Conservation (phyloP, 352 stramenopile species). For the Phytopythium kandeliae region DNA sequence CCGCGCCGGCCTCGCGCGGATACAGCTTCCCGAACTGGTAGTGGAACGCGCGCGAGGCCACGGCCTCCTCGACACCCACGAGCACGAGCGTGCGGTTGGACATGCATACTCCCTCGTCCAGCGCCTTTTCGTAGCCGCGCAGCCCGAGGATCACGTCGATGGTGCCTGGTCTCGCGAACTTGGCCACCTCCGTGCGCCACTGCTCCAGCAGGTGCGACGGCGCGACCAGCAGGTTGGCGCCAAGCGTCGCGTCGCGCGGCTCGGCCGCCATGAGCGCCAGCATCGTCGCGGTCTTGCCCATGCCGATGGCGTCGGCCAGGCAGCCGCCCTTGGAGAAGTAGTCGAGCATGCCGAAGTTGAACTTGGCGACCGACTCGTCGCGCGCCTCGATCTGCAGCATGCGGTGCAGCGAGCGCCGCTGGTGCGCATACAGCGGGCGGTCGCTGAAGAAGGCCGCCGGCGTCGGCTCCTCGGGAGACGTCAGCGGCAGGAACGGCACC, state of each 20-base stretch:
- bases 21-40: conserved; percentile 68
- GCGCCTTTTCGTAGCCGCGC: conserved; percentile 37
- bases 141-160: conserved; percentile 73
- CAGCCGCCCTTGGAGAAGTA: conserved; percentile 70
- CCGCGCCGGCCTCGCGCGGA: conserved; percentile 23
- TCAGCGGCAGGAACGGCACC: conserved; percentile 80
- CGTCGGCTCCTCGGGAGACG: conserved; percentile 53
- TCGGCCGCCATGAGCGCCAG: conserved; percentile 67
- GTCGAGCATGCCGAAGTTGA: conserved; percentile 74
- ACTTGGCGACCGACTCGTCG: conserved; percentile 51
- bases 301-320: conserved; percentile 75
- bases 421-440: conserved; percentile 69
- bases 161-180: conserved; percentile 59
- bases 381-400: conserved; percentile 79
- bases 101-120: conserved; percentile 21
- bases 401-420: conserved; percentile 77
- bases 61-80: conserved; percentile 66
- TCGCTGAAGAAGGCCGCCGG: conserved; percentile 38
- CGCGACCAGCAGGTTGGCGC: conserved; percentile 66
- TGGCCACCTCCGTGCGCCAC: conserved; percentile 75
- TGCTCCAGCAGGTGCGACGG: conserved; percentile 77
- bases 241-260: conserved; percentile 34
- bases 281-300: conserved; percentile 83
- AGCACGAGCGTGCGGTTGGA: conserved; percentile 81
- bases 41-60: conserved; percentile 49